phyloP scores from a whole-genome alignment of 805 yeast species.

The Metschnikowia proteae region DNA sequence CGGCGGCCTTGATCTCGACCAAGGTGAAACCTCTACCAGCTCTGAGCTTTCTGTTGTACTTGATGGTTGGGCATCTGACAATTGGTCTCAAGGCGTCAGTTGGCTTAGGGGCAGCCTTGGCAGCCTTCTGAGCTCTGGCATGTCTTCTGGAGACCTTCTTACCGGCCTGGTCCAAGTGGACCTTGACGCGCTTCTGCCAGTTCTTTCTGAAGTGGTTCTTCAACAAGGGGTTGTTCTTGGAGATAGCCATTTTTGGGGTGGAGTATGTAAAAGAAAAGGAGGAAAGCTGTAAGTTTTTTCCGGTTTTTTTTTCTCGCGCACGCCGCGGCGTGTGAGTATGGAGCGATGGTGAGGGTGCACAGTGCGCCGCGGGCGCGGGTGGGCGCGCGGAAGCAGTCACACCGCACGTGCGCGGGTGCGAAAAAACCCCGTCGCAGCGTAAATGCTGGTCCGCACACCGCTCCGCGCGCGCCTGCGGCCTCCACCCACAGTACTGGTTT shows the following conservation, averaged over 20 bases:
- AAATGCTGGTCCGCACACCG: conserved; percentile 3
- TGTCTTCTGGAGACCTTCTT: conserved; percentile 96
- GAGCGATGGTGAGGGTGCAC: conserved; percentile 3
- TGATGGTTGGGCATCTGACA: conserved; percentile 98
- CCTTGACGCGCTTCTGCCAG: conserved; percentile 99
- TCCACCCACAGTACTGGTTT: background rate
- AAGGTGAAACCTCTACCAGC: conserved; percentile 99
- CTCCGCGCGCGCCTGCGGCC: background rate
- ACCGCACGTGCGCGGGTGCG: conserved; percentile 2
- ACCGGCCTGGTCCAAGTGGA: conserved; percentile 99
- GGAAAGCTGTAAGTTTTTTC: conserved; percentile 4
- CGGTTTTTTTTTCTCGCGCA: conserved; percentile 7
- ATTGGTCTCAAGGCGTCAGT: conserved; percentile 94
- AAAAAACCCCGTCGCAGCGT: conserved; percentile 2
- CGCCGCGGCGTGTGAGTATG: conserved; percentile 2
- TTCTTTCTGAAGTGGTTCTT: conserved; percentile 99
- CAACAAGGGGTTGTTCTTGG: conserved; percentile 98
- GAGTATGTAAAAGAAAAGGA: conserved; percentile 13
- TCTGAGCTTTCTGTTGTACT: conserved; percentile 99
- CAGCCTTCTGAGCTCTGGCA: conserved; percentile 92
- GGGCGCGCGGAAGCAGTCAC: background rate
- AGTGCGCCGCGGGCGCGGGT: conserved; percentile 12
- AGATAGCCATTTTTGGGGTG: conserved; percentile 66
- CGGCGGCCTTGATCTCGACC: conserved; percentile 98
- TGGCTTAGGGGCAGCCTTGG: conserved; percentile 95